Base-by-base conservation (phyloP, 148 eudicot genomes). In the Dianthus caryophyllus region DNA sequence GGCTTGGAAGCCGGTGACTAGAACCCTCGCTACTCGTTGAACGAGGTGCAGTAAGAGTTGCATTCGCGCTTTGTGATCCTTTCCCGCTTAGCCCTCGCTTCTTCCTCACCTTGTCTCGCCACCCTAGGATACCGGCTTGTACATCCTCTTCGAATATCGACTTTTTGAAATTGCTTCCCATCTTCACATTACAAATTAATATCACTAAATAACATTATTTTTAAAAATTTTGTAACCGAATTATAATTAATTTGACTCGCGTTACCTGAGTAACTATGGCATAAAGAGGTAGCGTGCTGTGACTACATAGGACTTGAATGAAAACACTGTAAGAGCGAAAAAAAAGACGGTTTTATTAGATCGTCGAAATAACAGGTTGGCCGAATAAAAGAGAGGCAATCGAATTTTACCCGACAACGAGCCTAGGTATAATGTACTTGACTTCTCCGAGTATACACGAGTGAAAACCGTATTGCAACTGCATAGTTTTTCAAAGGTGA, bases 201-300 rank as follows among this genome's bases (percentile, higher is more conserved):
- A 55, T 24, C 18, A 4, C 30, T 18, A 12, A 25, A 13, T 11
- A 13, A 17, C 18, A 15, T 33, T 25, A 36, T 17, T 47, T 31
- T 49, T 41, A 41, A 41, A 4, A 41, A 4, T 1, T 41, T 41
- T 13, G 4, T 9, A 20, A 13, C 24, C 10, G 36, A 69, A 20
- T 26, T 58, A 22, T 1, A 31, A 13, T 18, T 5, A n/a, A n/a
- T n/a, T n/a, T n/a, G n/a, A n/a, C n/a, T 15, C 39, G 54, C 5
- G 16, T 17, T 73, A 86, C 97, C 88, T 91, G 97, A 14, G 97
- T 86, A 27, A 91, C 97, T 17, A 88, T 78, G 64, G 97, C 97
- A 66, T 91, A 91, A 54, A 91, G 97, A 13, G 97, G 97, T 55
- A 91, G 78, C 24, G 97, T 91, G 78, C 97, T 91, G 73, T 88